These are phyloP conservation scores for Solanum appendiculatum DNA, from an alignment of 257 asterid genomes.

Conservation along the genomic window DNA sequence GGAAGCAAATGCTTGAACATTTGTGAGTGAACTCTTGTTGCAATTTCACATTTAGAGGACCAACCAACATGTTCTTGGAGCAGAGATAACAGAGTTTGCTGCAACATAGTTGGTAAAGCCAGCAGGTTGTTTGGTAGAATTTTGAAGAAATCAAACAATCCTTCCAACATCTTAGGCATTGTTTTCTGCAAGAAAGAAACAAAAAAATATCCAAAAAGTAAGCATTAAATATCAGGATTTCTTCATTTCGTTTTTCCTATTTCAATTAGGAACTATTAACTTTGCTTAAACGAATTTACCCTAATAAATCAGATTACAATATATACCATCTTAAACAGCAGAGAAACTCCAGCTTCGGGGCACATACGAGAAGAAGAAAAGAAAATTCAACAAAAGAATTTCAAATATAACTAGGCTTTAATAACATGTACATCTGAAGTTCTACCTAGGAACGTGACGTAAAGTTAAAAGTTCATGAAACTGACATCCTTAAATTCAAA, in stretches of 20 bases:
- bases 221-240: neutral
- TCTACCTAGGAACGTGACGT: neutral
- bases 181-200: conserved; percentile 57
- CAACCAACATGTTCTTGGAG: conserved; percentile 41
- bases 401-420: neutral
- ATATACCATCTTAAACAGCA: neutral
- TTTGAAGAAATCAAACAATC: conserved; percentile 65
- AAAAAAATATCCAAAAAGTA: conserved; percentile 8
- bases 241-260: neutral
- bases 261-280: neutral
- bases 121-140: conserved; percentile 55
- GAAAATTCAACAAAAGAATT: neutral
- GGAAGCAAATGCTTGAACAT: conserved; percentile 63
- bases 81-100: conserved; percentile 38
- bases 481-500: neutral
- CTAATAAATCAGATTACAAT: neutral
- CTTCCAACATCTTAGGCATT: conserved; percentile 58
- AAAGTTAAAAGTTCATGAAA: neutral
- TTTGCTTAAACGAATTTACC: neutral
- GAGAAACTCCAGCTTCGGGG: neutral
- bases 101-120: conserved; percentile 50
- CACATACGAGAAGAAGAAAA: neutral
- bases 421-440: neutral
- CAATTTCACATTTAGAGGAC: conserved; percentile 27
- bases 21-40: conserved; percentile 41